Conservation (phyloP, 805 yeast species). For the Wickerhamiella sorbophila region DNA sequence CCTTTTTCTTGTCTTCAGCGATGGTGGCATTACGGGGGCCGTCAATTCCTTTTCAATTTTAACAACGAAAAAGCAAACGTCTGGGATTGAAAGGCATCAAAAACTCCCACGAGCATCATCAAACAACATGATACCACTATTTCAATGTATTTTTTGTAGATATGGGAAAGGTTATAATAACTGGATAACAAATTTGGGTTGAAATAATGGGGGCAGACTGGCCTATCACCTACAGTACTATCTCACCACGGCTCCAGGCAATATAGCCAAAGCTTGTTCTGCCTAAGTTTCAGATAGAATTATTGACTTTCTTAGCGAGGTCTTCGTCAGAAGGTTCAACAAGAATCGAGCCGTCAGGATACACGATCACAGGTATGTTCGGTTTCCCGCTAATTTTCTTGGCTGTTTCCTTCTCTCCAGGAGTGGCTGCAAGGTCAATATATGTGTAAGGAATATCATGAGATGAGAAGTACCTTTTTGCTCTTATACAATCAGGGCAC, state of each 20-base stretch:
- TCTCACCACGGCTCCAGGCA: too few relatives aligned
- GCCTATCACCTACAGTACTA: too few relatives aligned
- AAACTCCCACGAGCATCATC: background rate
- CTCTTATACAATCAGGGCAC: slow-evolving; percentile 20
- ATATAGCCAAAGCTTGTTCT: too few relatives aligned
- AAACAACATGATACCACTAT: background rate
- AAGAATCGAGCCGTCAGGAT: slow-evolving; percentile 12
- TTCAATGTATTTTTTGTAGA: too few relatives aligned
- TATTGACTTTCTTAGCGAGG: slow-evolving; percentile 9
- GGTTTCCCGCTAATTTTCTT: slow-evolving; percentile 12
- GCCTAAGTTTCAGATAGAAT: too few relatives aligned
- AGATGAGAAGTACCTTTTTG: slow-evolving; percentile 10
- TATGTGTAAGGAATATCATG: slow-evolving; percentile 12
- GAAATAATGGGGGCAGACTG: too few relatives aligned
- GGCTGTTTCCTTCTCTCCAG: slow-evolving; percentile 13
- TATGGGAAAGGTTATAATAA: too few relatives aligned
- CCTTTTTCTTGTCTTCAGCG: slow-evolving; percentile 25
- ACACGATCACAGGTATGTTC: slow-evolving; percentile 17
- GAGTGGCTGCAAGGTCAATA: slow-evolving; percentile 16
- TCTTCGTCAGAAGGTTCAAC: slow-evolving; percentile 18
- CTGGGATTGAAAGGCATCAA: slow-evolving; percentile 1
- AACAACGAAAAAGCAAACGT: slow-evolving; percentile 8
- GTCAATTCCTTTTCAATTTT: slow-evolving; percentile 19
- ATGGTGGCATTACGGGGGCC: slow-evolving; percentile 27
- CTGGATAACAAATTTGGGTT: too few relatives aligned